Evolutionary conservation across 73 alveolate species (phyloP), one percentile per base, ranked within the genome.

Genomic region (Paramecium primaurelia): DNA sequence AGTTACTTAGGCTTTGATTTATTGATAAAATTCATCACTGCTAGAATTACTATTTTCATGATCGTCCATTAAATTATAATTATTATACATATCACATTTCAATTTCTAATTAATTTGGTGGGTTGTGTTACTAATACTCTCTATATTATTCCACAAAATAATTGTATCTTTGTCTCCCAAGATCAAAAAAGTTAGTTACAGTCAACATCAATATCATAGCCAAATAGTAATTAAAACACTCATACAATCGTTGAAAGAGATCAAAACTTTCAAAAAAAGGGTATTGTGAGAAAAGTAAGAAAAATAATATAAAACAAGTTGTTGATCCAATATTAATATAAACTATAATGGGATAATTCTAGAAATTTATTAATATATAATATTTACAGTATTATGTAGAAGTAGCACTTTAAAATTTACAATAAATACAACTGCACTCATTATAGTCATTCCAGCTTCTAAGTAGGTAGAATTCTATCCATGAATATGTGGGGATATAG

Each of bases 111-210:
- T 75, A 42, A 36, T 36, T 36, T 25, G 88, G 88, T 75, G 38
- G 58, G 49, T 68, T 34, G 49, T 68, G 26, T 36, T 2, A 54
- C 32, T 54, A 14, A 26, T 42, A 32, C 49, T 38, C 59, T 73
- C 16, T 37, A 20, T 73, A 40, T 34, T 37, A 37, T 5, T 73
- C 59, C 5, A 30, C 47, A 47, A 80, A 80, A 28, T 49, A 45
- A 12, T 34, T 20, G 14, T 80, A 80, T 80, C 91, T 45, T 6
- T 14, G 9, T 47, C 9, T 80, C 12, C 77, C 91, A 2, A 47
- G 20, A 80, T 80, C 91, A 80, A 80, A 80, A 32, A 80, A 80
- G 32, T 80, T 80, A 12, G 91, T 80, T 45, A 80, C 75, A 45
- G 51, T 26, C 42, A 80, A 25, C 91, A 80, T 80, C 22, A 80